Base-by-base conservation (phyloP, 2,329 filamentous ascomycete genomes). In the Calonectria fujianensis region DNA sequence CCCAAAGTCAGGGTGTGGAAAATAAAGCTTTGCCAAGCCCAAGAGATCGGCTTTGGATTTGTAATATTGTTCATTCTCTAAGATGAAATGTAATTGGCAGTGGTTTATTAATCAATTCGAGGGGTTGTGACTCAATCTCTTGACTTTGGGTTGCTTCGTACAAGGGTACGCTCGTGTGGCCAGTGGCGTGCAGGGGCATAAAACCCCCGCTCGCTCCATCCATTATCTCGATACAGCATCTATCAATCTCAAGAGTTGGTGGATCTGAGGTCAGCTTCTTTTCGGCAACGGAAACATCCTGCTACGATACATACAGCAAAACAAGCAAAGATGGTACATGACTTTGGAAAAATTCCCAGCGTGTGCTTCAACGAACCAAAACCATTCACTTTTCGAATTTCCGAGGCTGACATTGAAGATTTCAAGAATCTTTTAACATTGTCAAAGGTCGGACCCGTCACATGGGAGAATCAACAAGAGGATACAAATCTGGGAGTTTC, bases 401-500 rank as follows among this genome's bases (percentile, higher is more conserved):
- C 32, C 0, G 32, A 59, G 2, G 13, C 10, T 18, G 54, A 59
- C 5, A 24, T 59, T 39, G 18, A 20, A 1, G 9, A 37, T 7
- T 59, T 59, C 20, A 37, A 59, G 4, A 14, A 10, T 37, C 54
- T 59, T 2, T 37, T 59, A 14, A 9, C 32, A 6, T 1, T 39
- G 6, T 59, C 54, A 16, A 59, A 59, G 9, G 27, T 59, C 16
- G 54, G 29, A 10, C 54, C 54, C 13, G 54, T n/a, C 14, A 59
- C 54, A 16, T 59, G 54, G 54, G 54, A 59, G 32, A 59, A 59
- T 5, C 20, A 59, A 39, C 31, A 39, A 16, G 54, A 39, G 14
- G 52, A 57, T 13, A n/a, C 20, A 20, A 39, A 16, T 2, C 4
- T 54, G 8, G 54, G 54, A 1, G n/a, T 59, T 1, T 24, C 54